A percentile compares a stretch with the other conserved stretches of the same genome.
phyloP scores from a whole-genome alignment of 805 yeast genomes.

The Limtongozyma cylindracea region DNA sequence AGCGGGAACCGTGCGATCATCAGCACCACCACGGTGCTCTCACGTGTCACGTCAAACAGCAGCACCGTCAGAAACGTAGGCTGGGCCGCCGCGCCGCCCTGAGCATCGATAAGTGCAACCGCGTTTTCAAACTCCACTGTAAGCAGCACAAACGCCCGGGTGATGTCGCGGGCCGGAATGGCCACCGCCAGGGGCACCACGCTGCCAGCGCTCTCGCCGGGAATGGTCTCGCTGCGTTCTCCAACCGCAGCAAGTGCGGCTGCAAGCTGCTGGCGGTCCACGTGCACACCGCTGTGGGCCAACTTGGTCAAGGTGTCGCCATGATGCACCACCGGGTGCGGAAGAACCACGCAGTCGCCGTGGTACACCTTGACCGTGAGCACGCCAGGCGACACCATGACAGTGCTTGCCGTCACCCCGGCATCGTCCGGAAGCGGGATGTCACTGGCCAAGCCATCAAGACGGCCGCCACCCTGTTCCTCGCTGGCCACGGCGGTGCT shows the following conservation, averaged over 20 bases:
- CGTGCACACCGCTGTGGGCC: slow-evolving; percentile 22
- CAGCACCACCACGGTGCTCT: slow-evolving; percentile 5
- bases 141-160: slow-evolving; percentile 40
- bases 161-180: slow-evolving; percentile 15
- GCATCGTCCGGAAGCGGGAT: no score
- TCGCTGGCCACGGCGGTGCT: no score
- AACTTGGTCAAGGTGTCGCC: slow-evolving; percentile 37
- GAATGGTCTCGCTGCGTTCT: slow-evolving; percentile 5
- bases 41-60: slow-evolving; percentile 54
- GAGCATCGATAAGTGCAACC: slow-evolving; percentile 71
- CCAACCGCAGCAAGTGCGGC: slow-evolving; percentile 2
- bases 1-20: slow-evolving; percentile 59
- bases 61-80: slow-evolving; percentile 81
- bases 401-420: no score
- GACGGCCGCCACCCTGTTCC: no score
- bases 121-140: slow-evolving; percentile 91
- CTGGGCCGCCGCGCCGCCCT: slow-evolving; percentile 49
- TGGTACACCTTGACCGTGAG: slow-evolving; percentile 56
- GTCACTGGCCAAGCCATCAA: no score
- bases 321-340: slow-evolving; percentile 42
- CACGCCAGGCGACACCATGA: no score
- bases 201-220: slow-evolving; percentile 9
- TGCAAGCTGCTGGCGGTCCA: slow-evolving; percentile 2
- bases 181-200: slow-evolving; percentile 23
- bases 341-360: slow-evolving; percentile 41